Evolutionary conservation across 495 filamentous ascomycete genomes (phyloP), one percentile per base, ranked within the genome.

Genomic region (Antarctomyces pellizariae): DNA sequence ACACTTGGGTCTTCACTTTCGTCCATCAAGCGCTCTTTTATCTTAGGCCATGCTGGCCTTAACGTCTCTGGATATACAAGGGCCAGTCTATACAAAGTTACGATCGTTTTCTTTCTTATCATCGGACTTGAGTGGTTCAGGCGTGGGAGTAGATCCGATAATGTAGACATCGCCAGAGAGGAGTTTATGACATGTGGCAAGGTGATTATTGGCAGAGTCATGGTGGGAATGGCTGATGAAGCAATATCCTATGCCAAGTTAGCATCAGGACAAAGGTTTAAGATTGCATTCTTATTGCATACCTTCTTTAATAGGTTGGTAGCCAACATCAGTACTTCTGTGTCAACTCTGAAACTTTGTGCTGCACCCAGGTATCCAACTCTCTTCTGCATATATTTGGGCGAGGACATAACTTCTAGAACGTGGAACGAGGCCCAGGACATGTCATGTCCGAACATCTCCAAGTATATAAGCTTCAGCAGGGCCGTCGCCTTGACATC

Each of bases 361-460:
- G 84, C 78, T 2, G 86, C 86, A 3, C 74, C 84, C n/a, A 97
- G 65, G 50, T 97, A 97, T 14, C 82, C 86, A 22, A 91, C 78
- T 33, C 86, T 56, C 47, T 97, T 97, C 45, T 92, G 86, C 18
- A 75, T 58, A 46, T 92, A 92, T 47, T 92, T 93, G 9, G 71
- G 49, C 4, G 77, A 86, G 13, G 82, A 89, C 86, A 97, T 97
- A 47, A 97, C 86, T 50, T 97, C 86, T 17, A 97, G 70, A 7
- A 93, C 86, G 46, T 95, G 76, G 47, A 97, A 97, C 5, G 80
- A 79, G 11, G 89, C 86, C 86, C 86, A 97, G 0, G 86, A 93
- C 86, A 97, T 97, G 50, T 97, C 86, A 42, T 97, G 76, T 7
- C 86, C 86, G 43, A 92, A 80, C 86, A 97, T 97, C 47, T 97